These are phyloP conservation scores for Gremmenia infestans DNA, from an alignment of 2,329 filamentous ascomycete genomes.

Conservation along the genomic window DNA sequence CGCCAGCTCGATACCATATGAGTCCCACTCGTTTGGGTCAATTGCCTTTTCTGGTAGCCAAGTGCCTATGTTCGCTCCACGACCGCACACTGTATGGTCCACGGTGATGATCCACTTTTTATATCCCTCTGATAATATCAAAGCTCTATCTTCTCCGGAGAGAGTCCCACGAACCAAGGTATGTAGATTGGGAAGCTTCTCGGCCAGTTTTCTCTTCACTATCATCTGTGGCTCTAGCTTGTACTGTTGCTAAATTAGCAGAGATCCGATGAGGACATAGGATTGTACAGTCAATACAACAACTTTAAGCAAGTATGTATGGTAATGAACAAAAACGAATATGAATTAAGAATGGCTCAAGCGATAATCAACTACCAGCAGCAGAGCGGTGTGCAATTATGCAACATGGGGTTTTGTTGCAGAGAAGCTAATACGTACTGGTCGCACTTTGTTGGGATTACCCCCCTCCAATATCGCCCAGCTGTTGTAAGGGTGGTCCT, in stretches of 20 bases:
- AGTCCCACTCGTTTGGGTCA: constrained; percentile 19
- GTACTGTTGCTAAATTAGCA: constrained; percentile 2
- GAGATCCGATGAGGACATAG: no score
- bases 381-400: no score
- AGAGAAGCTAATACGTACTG: background rate
- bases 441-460: background rate
- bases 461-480: constrained; percentile 12
- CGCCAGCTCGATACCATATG: constrained; percentile 22
- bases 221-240: constrained; percentile 15
- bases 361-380: no score
- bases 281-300: no score
- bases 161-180: constrained; percentile 2
- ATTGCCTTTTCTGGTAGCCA: constrained; percentile 14
- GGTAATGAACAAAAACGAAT: no score
- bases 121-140: constrained; percentile 5
- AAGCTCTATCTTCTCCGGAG: background rate
- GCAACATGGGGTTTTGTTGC: no score
- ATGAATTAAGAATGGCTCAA: background rate
- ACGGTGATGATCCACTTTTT: constrained; percentile 18
- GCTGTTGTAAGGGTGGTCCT: constrained; percentile 17
- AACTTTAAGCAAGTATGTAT: no score
- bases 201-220: constrained; percentile 6
- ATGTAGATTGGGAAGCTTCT: background rate
- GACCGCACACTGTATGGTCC: constrained; percentile 20
- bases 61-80: constrained; percentile 18